A percentile compares a stretch with the other conserved stretches of the same genome.
Conservation (phyloP, 192 early-diverging fungal genomes). For the Coemansia sp. region DNA sequence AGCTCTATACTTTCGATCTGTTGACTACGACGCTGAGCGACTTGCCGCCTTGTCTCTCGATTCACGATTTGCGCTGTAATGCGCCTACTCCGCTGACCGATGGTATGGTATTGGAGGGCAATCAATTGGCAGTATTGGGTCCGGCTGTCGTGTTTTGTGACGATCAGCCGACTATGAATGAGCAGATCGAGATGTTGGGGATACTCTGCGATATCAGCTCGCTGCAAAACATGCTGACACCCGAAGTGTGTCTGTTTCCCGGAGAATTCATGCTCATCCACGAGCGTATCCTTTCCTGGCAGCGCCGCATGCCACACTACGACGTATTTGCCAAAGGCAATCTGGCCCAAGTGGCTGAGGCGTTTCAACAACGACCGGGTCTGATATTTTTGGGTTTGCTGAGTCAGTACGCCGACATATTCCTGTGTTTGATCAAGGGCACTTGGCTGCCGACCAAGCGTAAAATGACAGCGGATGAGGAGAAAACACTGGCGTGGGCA, state of each 20-base stretch:
- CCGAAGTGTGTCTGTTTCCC: conserved; percentile 36
- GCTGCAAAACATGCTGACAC: conserved; percentile 31
- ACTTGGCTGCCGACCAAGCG: conserved; percentile 36
- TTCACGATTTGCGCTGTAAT: conserved; percentile 41
- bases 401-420: conserved; percentile 38
- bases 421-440: conserved; percentile 49
- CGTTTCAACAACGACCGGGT: conserved; percentile 10
- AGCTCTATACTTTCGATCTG: conserved; percentile 46
- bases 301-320: conserved; percentile 24
- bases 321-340: conserved; percentile 27
- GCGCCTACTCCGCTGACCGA: conserved; percentile 23
- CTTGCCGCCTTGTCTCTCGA: conserved; percentile 33
- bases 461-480: conserved; percentile 30
- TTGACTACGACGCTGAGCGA: conserved; percentile 41
- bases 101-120: neutral
- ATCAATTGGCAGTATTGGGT: conserved; percentile 16
- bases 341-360: conserved; percentile 13
- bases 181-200: conserved; percentile 39
- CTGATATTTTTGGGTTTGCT: conserved; percentile 36
- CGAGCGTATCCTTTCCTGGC: conserved; percentile 27
- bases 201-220: conserved; percentile 44
- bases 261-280: conserved; percentile 18
- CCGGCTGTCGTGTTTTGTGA: conserved; percentile 44
- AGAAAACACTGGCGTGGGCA: conserved; percentile 28
- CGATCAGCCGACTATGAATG: conserved; percentile 25